phyloP scores from a whole-genome alignment of 352 stramenopile genomes.

The Pythium diclinum region DNA sequence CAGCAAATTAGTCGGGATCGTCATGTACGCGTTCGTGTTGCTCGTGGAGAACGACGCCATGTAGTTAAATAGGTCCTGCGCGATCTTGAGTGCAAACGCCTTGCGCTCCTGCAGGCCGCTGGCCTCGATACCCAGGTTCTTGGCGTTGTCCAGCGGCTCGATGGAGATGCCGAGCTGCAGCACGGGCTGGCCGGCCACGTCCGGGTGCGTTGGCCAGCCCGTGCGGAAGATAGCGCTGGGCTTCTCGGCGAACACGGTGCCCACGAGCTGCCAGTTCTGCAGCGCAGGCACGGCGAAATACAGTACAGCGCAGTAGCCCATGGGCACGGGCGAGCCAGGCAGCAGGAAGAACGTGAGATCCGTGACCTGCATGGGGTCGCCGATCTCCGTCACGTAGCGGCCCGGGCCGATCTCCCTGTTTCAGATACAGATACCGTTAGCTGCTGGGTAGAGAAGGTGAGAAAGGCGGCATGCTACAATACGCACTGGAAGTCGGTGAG shows the following conservation, averaged over 20 bases:
- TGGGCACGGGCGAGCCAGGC: slow-evolving; percentile 37
- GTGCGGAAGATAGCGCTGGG: slow-evolving; percentile 45
- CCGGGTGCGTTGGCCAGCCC: slow-evolving; percentile 40
- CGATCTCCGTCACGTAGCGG: slow-evolving; percentile 36
- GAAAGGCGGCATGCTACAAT: no score
- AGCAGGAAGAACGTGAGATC: slow-evolving; percentile 53
- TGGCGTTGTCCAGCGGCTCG: slow-evolving; percentile 40
- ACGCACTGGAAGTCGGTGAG: slow-evolving; percentile 39
- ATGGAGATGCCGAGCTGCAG: slow-evolving; percentile 46
- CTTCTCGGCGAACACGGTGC: slow-evolving; percentile 41
- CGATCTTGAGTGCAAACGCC: slow-evolving; percentile 82
- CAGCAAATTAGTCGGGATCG: slow-evolving; percentile 80
- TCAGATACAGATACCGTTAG: not conserved
- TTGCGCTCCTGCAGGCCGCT: slow-evolving; percentile 41
- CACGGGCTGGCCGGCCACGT: slow-evolving; percentile 33
- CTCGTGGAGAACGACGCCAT: slow-evolving; percentile 69
- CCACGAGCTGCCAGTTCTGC: slow-evolving; percentile 42
- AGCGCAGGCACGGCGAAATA: slow-evolving; percentile 44
- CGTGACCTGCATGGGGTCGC: slow-evolving; percentile 35
- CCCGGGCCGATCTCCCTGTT: slow-evolving; percentile 35
- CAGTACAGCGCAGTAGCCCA: slow-evolving; percentile 35
- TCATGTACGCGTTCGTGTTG: slow-evolving; percentile 58
- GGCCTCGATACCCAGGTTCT: slow-evolving; percentile 43
- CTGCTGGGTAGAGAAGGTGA: not conserved
- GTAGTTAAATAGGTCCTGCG: slow-evolving; percentile 82